These are phyloP conservation scores for Pelargonium australe DNA, from an alignment of 441 rosid genomes.

Conservation along the genomic window DNA sequence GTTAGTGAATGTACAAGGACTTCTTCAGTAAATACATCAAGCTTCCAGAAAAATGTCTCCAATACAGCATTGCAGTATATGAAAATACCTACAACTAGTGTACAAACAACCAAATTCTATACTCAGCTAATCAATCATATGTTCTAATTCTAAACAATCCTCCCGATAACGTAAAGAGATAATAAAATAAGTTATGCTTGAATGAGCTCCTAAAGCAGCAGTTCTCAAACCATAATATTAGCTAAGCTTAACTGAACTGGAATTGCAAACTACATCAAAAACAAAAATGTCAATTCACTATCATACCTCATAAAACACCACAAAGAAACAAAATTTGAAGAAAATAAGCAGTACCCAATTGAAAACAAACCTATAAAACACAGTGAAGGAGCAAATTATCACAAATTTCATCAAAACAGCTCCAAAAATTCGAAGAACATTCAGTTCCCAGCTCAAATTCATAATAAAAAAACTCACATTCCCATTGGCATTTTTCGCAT, in stretches of 20 bases:
- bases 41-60: background rate
- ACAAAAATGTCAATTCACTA: background rate
- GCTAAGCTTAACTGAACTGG: background rate
- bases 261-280: too few relatives aligned
- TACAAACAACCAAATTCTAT: background rate
- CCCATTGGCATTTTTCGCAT: constrained; percentile 49
- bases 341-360: background rate
- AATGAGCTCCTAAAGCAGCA: background rate
- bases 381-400: background rate
- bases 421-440: too few relatives aligned
- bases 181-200: too few relatives aligned
- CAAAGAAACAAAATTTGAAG: background rate
- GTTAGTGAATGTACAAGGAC: background rate
- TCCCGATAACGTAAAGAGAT: background rate
- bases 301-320: background rate
- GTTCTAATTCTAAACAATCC: background rate
- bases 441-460: background rate
- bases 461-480: constrained; percentile 56
- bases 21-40: background rate
- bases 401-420: background rate
- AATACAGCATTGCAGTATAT: background rate
- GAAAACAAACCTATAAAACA: background rate
- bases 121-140: background rate
- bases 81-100: background rate
- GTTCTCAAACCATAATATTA: background rate